Conservation (phyloP, 2,329 filamentous ascomycete genomes). For the Pseudogymnoascus sp. region DNA sequence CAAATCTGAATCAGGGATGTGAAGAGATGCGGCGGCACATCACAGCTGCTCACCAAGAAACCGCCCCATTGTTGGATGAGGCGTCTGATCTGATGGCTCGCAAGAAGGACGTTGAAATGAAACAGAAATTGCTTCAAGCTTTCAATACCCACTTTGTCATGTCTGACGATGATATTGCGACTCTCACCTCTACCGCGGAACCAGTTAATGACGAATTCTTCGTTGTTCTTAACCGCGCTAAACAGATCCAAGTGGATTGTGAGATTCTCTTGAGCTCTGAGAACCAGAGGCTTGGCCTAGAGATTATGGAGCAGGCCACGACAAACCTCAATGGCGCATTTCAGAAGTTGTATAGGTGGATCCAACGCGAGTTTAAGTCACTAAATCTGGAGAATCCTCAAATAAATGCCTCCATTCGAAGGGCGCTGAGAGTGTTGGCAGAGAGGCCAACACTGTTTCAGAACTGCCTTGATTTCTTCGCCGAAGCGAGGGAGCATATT, state of each 20-base stretch:
- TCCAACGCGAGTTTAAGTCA: slow-evolving; percentile 85
- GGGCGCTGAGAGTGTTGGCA: slow-evolving; percentile 76
- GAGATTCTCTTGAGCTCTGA: slow-evolving; percentile 84
- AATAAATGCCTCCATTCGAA: slow-evolving; percentile 75
- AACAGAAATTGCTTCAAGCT: slow-evolving; percentile 66
- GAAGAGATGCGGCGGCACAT: slow-evolving; percentile 73
- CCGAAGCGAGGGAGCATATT: slow-evolving; percentile 78
- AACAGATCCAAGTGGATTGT: slow-evolving; percentile 80
- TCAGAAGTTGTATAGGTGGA: slow-evolving; percentile 93
- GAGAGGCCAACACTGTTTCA: slow-evolving; percentile 87
- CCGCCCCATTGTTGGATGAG: slow-evolving; percentile 66
- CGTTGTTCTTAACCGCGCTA: slow-evolving; percentile 63
- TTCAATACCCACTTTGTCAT: slow-evolving; percentile 80
- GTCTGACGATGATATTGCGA: slow-evolving; percentile 68
- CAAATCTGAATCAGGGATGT: slow-evolving; percentile 70
- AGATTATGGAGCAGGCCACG: slow-evolving; percentile 85
- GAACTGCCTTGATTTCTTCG: slow-evolving; percentile 86
- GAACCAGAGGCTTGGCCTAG: slow-evolving; percentile 76
- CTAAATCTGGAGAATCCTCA: slow-evolving; percentile 91
- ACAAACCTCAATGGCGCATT: slow-evolving; percentile 81
- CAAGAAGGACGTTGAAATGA: slow-evolving; percentile 65
- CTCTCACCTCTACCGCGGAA: slow-evolving; percentile 68
- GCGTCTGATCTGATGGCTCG: slow-evolving; percentile 64
- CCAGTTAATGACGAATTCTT: slow-evolving; percentile 85
- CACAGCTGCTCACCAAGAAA: slow-evolving; percentile 63